A percentile compares a stretch with the other conserved stretches of the same genome.
These are phyloP conservation scores for Neurospora sp. DNA, from an alignment of 2,329 filamentous ascomycete genomes.

Conservation along the genomic window DNA sequence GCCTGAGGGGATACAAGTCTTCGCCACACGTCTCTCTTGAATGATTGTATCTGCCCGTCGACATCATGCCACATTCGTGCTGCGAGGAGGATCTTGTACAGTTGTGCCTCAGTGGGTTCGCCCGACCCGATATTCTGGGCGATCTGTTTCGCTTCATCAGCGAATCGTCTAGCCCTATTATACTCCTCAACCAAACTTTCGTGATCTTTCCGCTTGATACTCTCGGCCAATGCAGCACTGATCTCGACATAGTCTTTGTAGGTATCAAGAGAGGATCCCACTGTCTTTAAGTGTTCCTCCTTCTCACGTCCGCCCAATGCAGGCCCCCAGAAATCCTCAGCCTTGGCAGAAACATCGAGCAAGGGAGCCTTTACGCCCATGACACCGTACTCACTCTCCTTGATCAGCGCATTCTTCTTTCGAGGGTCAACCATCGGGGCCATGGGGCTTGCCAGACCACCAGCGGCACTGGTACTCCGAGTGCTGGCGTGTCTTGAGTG, in stretches of 20 bases:
- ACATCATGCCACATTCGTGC: constrained; percentile 94
- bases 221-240: constrained; percentile 66
- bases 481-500: constrained; percentile 62
- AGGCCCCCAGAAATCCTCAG: constrained; percentile 95
- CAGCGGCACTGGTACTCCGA: constrained; percentile 38
- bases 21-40: constrained; percentile 87
- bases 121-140: constrained; percentile 45
- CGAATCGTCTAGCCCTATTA: constrained; percentile 68
- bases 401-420: constrained; percentile 83
- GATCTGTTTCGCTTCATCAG: constrained; percentile 65
- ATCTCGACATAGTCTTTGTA: constrained; percentile 78
- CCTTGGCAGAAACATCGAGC: constrained; percentile 83
- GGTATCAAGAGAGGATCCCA: constrained; percentile 66
- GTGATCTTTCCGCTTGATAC: constrained; percentile 85
- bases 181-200: constrained; percentile 83
- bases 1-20: constrained; percentile 61
- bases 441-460: constrained; percentile 28
- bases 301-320: constrained; percentile 85
- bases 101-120: constrained; percentile 63
- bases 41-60: constrained; percentile 71
- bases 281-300: constrained; percentile 73
- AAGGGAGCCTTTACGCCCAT: constrained; percentile 81
- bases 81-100: constrained; percentile 79
- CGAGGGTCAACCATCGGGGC: constrained; percentile 40
- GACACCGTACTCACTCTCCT: constrained; percentile 87